A percentile compares a stretch with the other conserved stretches of the same genome.
These are phyloP conservation scores for Calophaca sinica DNA, from an alignment of 306 rosid species.

Conservation along the genomic window DNA sequence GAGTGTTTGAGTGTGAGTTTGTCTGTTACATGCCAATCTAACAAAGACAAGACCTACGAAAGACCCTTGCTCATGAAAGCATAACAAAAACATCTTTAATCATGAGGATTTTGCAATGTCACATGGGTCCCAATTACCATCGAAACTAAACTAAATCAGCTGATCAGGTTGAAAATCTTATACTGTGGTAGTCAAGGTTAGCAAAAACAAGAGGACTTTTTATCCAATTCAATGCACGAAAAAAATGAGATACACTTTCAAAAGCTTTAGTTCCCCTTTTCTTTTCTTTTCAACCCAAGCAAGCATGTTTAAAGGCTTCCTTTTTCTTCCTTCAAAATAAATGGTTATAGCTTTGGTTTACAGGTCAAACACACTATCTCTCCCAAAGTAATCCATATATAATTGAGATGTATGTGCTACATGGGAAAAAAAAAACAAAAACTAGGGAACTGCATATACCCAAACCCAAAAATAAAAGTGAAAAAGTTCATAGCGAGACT, in stretches of 20 bases:
- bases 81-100: conserved; percentile 60
- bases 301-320: conserved; percentile 56
- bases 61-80: conserved; percentile 64
- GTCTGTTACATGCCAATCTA: conserved; percentile 49
- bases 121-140: conserved; percentile 60
- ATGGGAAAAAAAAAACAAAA: conserved; percentile 25
- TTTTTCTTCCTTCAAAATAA: conserved; percentile 42
- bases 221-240: conserved; percentile 72
- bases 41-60: conserved; percentile 58
- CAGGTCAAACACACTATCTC: conserved; percentile 58
- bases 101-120: conserved; percentile 55
- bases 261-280: conserved; percentile 56
- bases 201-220: conserved; percentile 68
- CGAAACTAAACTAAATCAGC: conserved; percentile 40
- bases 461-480: conserved; percentile 7
- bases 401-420: conserved; percentile 39
- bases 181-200: conserved; percentile 85
- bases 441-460: conserved; percentile 7
- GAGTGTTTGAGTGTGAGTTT: conserved; percentile 36
- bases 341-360: conserved; percentile 52
- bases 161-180: conserved; percentile 44
- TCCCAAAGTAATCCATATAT: conserved; percentile 25
- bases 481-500: neutral
- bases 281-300: conserved; percentile 56
- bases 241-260: conserved; percentile 64